A percentile compares a stretch with the other conserved stretches of the same genome.
These are phyloP conservation scores for Fusarium veterinarium DNA, from an alignment of 2,329 filamentous ascomycete genomes.

Conservation along the genomic window DNA sequence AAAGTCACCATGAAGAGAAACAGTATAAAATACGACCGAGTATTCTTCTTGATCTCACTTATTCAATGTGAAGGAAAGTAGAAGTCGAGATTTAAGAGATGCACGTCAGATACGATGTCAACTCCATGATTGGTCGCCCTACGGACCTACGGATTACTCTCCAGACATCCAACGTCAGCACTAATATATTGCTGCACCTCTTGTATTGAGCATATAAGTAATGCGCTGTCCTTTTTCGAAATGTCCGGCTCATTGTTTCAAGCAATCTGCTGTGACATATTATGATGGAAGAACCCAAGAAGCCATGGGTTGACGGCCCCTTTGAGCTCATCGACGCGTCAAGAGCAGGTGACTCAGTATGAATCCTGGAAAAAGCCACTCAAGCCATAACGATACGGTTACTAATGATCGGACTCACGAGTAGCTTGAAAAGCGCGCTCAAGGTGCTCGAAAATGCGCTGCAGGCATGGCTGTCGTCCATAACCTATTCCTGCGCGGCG, in stretches of 20 bases:
- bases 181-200: neutral
- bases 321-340: conserved; percentile 47
- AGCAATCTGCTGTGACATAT: fast-evolving
- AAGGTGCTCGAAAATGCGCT: conserved; percentile 38
- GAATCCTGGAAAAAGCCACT: fast-evolving
- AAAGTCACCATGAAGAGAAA: fast-evolving
- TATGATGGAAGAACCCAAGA: conserved; percentile 25
- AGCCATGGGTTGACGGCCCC: conserved; percentile 50
- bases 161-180: conserved; percentile 14
- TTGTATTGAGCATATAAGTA: neutral
- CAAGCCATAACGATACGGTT: fast-evolving
- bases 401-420: fast-evolving
- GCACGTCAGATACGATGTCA: neutral
- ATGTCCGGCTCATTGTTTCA: fast-evolving
- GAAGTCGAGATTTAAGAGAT: no score
- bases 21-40: fast-evolving
- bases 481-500: conserved; percentile 51
- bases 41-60: fast-evolving
- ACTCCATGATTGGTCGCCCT: neutral
- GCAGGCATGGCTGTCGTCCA: conserved; percentile 51
- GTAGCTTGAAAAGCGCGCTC: conserved; percentile 34
- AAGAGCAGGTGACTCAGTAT: conserved; percentile 41
- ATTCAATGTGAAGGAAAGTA: neutral
- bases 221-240: fast-evolving
- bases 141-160: neutral